These are phyloP conservation scores for Periconia sp. DNA, from an alignment of 2,329 filamentous ascomycete species.

Conservation along the genomic window DNA sequence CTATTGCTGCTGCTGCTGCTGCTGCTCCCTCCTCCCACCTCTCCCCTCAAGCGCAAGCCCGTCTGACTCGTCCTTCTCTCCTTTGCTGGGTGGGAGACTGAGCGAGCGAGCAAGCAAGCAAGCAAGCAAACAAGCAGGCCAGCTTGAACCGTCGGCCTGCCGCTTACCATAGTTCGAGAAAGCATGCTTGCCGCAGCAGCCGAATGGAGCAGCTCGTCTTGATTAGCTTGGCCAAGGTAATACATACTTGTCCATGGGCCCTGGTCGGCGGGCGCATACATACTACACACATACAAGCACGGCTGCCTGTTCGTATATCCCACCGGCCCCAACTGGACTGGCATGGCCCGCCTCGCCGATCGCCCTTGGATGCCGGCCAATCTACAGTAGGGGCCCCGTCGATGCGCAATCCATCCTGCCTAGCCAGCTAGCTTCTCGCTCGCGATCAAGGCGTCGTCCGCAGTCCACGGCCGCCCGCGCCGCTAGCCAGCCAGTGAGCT, in stretches of 20 bases:
- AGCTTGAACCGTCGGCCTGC: conserved; percentile 4
- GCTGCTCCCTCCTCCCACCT: too few species aligned
- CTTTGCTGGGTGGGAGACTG: too few species aligned
- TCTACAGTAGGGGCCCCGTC: conserved; percentile 24
- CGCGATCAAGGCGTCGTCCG: too few species aligned
- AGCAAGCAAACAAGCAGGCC: too few species aligned
- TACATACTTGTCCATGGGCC: too few species aligned
- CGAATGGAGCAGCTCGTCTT: conserved; percentile 37
- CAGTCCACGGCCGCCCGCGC: too few species aligned
- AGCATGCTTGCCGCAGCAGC: conserved; percentile 45
- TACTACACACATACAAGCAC: too few species aligned
- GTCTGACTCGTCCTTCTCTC: too few species aligned
- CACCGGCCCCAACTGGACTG: conserved; percentile 19
- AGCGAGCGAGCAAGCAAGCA: conserved; percentile 8
- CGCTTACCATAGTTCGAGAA: too few species aligned
- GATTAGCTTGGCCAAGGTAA: conserved; percentile 31
- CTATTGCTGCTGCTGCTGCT: too few species aligned
- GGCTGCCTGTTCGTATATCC: conserved; percentile 26
- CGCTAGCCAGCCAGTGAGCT: conserved; percentile 3
- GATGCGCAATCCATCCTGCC: conserved; percentile 27
- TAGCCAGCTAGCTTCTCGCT: conserved; percentile 8
- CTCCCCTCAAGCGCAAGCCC: too few species aligned
- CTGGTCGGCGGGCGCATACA: conserved; percentile 7
- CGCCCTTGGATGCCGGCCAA: conserved; percentile 21
- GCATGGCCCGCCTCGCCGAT: conserved; percentile 24